Conservation (phyloP, 352 stramenopile genomes). For the Phytopythium delawarense region DNA sequence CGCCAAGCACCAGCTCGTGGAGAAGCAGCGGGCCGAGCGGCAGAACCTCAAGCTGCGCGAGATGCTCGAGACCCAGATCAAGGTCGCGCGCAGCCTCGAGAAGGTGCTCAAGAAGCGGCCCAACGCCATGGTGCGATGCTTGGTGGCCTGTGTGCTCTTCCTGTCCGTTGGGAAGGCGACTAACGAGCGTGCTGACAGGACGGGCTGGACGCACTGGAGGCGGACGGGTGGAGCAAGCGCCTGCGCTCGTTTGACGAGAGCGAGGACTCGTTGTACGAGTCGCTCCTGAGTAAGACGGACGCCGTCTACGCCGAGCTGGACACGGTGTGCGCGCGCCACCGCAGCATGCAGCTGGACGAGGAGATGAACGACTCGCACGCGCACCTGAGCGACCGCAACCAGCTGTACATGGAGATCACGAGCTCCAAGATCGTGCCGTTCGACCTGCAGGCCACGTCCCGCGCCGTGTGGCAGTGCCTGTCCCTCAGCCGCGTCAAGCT, state of each 20-base stretch:
- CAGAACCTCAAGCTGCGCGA: constrained; percentile 23
- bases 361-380: constrained; percentile 29
- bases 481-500: constrained; percentile 30
- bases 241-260: constrained; percentile 4
- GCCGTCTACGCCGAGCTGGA: constrained; percentile 26
- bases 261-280: constrained; percentile 22
- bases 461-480: constrained; percentile 34
- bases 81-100: constrained; percentile 42
- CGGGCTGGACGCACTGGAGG: constrained; percentile 2
- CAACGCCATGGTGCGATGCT: constrained; percentile 3
- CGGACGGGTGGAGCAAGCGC: constrained; percentile 1
- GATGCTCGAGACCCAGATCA: constrained; percentile 37
- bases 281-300: constrained; percentile 20
- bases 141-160: no score
- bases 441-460: constrained; percentile 26
- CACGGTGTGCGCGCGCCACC: constrained; percentile 20
- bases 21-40: constrained; percentile 21
- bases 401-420: constrained; percentile 32
- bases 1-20: constrained; percentile 19
- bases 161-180: background rate
- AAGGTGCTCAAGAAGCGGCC: constrained; percentile 33
- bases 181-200: background rate
- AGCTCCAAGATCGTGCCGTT: constrained; percentile 46
- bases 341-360: constrained; percentile 20
- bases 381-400: constrained; percentile 17